Base-by-base conservation (phyloP, 2,329 filamentous ascomycete species). In the Lachnellula occidentalis region DNA sequence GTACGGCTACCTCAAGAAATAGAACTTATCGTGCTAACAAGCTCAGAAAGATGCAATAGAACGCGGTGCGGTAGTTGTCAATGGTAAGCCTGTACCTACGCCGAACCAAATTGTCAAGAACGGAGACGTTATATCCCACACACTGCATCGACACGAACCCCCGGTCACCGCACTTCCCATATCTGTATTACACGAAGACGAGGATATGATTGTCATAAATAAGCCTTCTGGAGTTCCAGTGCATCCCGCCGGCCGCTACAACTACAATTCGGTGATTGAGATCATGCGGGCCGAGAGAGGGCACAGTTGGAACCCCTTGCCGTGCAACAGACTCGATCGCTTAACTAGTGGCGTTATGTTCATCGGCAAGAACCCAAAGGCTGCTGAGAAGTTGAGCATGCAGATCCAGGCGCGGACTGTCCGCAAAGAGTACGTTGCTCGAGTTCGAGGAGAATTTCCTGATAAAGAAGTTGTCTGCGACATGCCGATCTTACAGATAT, bases 331-430 rank as follows among this genome's bases (percentile, higher is more conserved):
- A n/a, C 81, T 99, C 27, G 94, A 99, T 69, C 80, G 94, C 50
- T 75, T 99, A 64, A 99, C 94, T 0, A 96, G 90, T 64, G 94
- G 94, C 48, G 88, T 99, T 69, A 97, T 99, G 92, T 99, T 99
- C 71, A 85, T 99, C 64, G 94, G 87, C 27, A 99, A 99, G 73
- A 85, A 89, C 59, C 78, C 85, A 37, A 82, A 84, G 65, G 89
- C 88, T 0, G 92, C 94, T 0, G 90, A 92, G 60, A 77, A 78
- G 34, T 79, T 99, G 62, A 84, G 86, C 52, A 74, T 78, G 42
- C 88, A 96, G 70, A 89, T 99, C 55, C 81, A 84, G 61, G 81
- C 80, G 5, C 81, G 94, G 36, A 92, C 87, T 0, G 89, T 99
- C 37, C 85, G 90, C 64, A 99, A 99, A 70, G 94, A 99, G 71